phyloP scores from a whole-genome alignment of 2,329 filamentous ascomycete genomes.

The Trichoderma koningiopsis region DNA sequence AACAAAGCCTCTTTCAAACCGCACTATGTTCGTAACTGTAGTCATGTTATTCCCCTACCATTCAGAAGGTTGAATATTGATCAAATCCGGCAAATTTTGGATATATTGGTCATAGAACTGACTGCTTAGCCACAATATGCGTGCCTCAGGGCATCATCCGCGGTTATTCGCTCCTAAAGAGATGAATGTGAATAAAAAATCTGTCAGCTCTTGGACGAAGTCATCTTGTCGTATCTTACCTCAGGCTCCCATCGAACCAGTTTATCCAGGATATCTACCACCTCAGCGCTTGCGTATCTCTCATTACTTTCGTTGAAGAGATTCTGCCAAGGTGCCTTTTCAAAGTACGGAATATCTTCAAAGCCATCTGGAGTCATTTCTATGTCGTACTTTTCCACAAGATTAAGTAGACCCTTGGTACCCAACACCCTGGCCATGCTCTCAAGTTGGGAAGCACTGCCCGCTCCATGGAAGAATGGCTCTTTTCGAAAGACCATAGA shows the following conservation, averaged over 20 bases:
- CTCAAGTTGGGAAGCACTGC: conserved; percentile 95
- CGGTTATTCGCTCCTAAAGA: not conserved
- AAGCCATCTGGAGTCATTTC: conserved; percentile 97
- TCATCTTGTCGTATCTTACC: conserved; percentile 49
- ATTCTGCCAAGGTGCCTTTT: conserved; percentile 96
- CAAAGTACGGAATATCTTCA: conserved; percentile 92
- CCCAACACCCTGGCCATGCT: conserved; percentile 99
- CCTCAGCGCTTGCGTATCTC: conserved; percentile 92
- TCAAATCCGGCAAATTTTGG: not conserved
- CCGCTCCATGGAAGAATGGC: conserved; percentile 98
- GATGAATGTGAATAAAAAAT: not conserved
- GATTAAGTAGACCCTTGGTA: conserved; percentile 96
- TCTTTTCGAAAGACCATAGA: conserved; percentile 99
- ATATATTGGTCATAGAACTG: accelerated
- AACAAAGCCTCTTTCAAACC: not conserved
- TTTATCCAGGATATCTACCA: conserved; percentile 97
- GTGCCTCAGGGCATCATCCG: not conserved
- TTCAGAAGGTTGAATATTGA: not conserved
- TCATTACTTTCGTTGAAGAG: conserved; percentile 97
- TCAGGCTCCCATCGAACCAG: conserved; percentile 95
- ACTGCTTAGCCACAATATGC: not conserved
- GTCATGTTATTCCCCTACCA: not conserved
- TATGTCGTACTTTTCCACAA: conserved; percentile 98
- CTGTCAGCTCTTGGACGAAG: not conserved
- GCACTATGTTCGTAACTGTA: not conserved